These are phyloP conservation scores for Neurospora hispaniola DNA, from an alignment of 495 filamentous ascomycete species.

Conservation along the genomic window DNA sequence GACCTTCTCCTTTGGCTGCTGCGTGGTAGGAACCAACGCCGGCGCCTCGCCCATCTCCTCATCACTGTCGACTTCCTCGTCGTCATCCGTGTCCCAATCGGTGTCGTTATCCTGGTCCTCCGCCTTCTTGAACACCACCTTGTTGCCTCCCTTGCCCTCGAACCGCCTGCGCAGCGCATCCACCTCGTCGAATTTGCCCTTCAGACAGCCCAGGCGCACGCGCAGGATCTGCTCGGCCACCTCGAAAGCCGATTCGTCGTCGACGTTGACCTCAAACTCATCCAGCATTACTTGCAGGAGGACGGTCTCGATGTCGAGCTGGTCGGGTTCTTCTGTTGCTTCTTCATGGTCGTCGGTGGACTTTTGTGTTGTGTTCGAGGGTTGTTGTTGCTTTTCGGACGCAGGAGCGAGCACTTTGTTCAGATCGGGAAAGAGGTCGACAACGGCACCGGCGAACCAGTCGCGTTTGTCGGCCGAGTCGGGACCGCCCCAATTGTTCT, in stretches of 20 bases:
- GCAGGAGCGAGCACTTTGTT: constrained; percentile 28
- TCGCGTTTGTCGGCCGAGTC: constrained; percentile 79
- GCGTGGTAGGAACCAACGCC: constrained; percentile 35
- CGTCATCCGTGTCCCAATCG: constrained; percentile 43
- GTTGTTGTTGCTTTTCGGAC: neutral
- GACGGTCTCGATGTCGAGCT: constrained; percentile 72
- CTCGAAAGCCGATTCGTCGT: constrained; percentile 73
- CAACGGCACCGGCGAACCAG: constrained; percentile 87
- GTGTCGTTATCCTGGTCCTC: constrained; percentile 51
- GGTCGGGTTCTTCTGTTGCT: constrained; percentile 50
- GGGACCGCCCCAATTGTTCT: constrained; percentile 80
- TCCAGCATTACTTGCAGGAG: constrained; percentile 86
- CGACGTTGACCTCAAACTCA: constrained; percentile 85
- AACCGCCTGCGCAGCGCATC: constrained; percentile 57
- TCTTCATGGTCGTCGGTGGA: neutral
- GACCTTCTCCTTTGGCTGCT: constrained; percentile 45
- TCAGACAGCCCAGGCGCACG: constrained; percentile 46
- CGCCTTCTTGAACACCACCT: constrained; percentile 46
- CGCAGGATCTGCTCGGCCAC: constrained; percentile 64
- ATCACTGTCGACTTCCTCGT: constrained; percentile 26
- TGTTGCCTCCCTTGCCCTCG: constrained; percentile 37
- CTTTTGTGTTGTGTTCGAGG: neutral
- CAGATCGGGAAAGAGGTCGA: constrained; percentile 61
- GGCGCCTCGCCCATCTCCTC: constrained; percentile 69
- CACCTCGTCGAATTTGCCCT: constrained; percentile 58